Base-by-base conservation (phyloP, 192 early-diverging fungal genomes). In the Spizellomyces punctatus region DNA sequence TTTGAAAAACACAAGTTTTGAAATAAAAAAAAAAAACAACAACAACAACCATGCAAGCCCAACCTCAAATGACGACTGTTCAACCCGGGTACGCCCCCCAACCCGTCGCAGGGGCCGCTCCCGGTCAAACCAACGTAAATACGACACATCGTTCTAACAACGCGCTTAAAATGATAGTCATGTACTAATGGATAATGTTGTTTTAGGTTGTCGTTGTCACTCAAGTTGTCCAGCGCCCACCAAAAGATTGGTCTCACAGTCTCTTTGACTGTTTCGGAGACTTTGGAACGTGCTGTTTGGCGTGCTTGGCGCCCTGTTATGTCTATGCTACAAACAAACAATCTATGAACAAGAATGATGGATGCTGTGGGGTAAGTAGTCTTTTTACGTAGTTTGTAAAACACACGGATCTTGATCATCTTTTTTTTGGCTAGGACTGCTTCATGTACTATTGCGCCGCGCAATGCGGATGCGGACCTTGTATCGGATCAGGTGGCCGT, bases 181-280 rank as follows among this genome's bases (percentile, higher is more conserved):
- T 71, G 19, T 46, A 58, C 42, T n/a, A 56, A 46, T 22, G 1
- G 3, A 62, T 67, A n/a, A n/a, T n/a, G 27, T 36, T 36, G 27
- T 36, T 36, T 10, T 44, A 74, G 72, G 72, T 75, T 10, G 73
- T 75, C 6, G 73, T 75, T n/a, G 73, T 75, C 4, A 75, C 73
- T 16, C 73, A 75, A 69, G 73, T 75, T 4, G 66, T 75, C 17
- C 73, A 75, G 56, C 73, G 73, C 46, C 73, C 73, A 6, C 74
- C 74, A 10, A 69, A 71, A 21, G 73, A 79, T 56, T 76, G 75
- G 75, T 56, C 75, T 10, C 16, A 55, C 58, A 64, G 68, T 12
- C 73, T 79, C 10, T 72, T 79, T 49, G 67, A 63, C 42, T 79
- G 78, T 48, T 79, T 75, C 54, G 68, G 57, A 22, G 78, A 79